Evolutionary conservation across 495 filamentous ascomycete species (phyloP).

Genomic region (Penicillium diatomitis): DNA sequence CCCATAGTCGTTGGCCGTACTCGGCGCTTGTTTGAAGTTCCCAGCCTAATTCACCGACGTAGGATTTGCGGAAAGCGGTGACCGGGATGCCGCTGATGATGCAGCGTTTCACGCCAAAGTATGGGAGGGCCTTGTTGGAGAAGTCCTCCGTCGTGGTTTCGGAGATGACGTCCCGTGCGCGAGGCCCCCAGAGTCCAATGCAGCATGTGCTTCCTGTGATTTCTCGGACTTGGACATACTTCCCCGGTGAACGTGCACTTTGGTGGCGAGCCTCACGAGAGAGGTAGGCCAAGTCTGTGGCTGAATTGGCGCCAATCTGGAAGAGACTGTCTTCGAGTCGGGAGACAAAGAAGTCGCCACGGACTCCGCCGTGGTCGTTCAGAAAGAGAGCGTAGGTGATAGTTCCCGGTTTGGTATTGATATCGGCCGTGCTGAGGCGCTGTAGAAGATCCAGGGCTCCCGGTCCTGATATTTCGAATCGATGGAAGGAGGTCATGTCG

Average conservation of each 20-base stretch:
- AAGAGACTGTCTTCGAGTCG: constrained; percentile 29
- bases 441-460: constrained; percentile 36
- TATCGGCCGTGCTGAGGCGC: constrained; percentile 33
- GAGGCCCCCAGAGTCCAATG: constrained; percentile 44
- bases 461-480: constrained; percentile 39
- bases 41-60: constrained; percentile 43
- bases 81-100: constrained; percentile 33
- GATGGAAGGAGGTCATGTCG: constrained; percentile 43
- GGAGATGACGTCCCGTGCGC: constrained; percentile 28
- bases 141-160: constrained; percentile 27
- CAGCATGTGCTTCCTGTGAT: constrained; percentile 42
- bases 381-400: constrained; percentile 39
- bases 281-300: constrained; percentile 36
- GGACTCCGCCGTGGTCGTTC: constrained; percentile 30
- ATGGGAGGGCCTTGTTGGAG: constrained; percentile 29
- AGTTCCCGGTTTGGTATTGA: constrained; percentile 24
- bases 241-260: constrained; percentile 8
- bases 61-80: constrained; percentile 33
- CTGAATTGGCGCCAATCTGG: constrained; percentile 38
- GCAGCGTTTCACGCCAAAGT: constrained; percentile 27
- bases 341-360: constrained; percentile 32
- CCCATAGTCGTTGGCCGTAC: constrained; percentile 37
- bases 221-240: constrained; percentile 36
- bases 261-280: constrained; percentile 31
- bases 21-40: constrained; percentile 42